phyloP scores from a whole-genome alignment of 2,329 filamentous ascomycete genomes.

The Stachybotrys echinatus region DNA sequence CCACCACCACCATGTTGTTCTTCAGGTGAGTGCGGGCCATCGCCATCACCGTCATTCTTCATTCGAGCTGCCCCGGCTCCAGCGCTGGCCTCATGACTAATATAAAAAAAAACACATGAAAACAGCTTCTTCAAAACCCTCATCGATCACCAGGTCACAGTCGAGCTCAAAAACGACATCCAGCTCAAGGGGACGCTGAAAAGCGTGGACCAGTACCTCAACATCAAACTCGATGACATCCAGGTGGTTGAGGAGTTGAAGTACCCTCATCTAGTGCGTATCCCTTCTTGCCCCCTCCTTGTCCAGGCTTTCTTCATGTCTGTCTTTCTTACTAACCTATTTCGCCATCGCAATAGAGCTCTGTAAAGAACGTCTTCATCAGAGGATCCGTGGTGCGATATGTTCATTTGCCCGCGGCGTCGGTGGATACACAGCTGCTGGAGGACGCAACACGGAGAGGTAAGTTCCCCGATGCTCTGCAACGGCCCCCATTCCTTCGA shows the following conservation, averaged over 20 bases:
- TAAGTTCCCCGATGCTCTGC: constrained; percentile 34
- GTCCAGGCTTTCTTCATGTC: neutral
- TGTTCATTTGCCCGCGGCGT: constrained; percentile 76
- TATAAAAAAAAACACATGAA: neutral
- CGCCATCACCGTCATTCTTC: no score
- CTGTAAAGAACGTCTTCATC: constrained; percentile 95
- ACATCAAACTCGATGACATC: constrained; percentile 98
- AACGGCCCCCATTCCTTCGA: no score
- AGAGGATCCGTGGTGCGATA: constrained; percentile 89
- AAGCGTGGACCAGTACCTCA: constrained; percentile 97
- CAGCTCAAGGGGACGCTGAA: constrained; percentile 93
- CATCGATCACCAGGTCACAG: constrained; percentile 93
- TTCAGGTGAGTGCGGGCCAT: constrained; percentile 31
- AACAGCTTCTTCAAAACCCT: constrained; percentile 95
- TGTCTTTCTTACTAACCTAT: neutral
- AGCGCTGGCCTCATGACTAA: no score
- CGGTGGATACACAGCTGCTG: constrained; percentile 79
- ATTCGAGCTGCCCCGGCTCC: no score
- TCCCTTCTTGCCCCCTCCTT: neutral
- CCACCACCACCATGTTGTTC: constrained; percentile 42
- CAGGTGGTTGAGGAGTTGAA: constrained; percentile 87
- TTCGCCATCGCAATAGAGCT: constrained; percentile 38
- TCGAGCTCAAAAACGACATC: constrained; percentile 99
- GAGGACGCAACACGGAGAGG: constrained; percentile 90
- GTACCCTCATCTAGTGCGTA: constrained; percentile 80